Evolutionary conservation across 2,329 filamentous ascomycete species (phyloP), one percentile per base, ranked within the genome.

Genomic region (Colletotrichum shisoi): DNA sequence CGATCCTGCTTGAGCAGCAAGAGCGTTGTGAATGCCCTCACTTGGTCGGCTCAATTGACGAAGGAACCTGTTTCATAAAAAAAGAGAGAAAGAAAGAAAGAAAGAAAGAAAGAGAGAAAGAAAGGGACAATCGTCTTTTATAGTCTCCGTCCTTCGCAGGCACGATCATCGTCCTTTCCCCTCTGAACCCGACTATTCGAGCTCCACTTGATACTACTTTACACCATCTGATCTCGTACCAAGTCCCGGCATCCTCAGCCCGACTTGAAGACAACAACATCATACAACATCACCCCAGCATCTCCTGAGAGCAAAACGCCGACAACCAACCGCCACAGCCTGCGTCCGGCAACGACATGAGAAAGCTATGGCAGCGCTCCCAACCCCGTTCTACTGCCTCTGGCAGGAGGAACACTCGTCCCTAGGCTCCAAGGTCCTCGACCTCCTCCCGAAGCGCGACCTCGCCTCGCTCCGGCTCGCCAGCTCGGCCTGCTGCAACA

Each of bases 401-500:
- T 83, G 86, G 80, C 82, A 84, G 76, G 79, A 81, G 70, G 80
- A 83, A 51, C 71, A 74, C 71, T 48, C 64, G 49, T 51, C 48
- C 39, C 79, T 87, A 78, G 80, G 83, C 62, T 79, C 85, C 74
- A 75, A 69, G 56, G 80, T 88, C 73, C 81, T 87, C 71, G 77
- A 80, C 65, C 71, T 80, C 60, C 78, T 88, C 70, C 75, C 81
- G 70, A 83, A 81, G 59, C 72, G 80, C 67, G 85, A 87, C 72
- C 77, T 87, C 70, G 85, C 85, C 79, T 80, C 84, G 70, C 73
- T 93, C 60, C 87, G 91, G 68, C 83, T 90, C 62, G 84, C 88
- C 72, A 91, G 86, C 73, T 88, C 89, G 72, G 88, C 90, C 72
- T 90, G 88, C 79, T 89, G 88, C 76, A 87, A 89, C 71, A 82